Base-by-base conservation (phyloP, 805 yeast genomes). In the Cyberlindnera meyerae region DNA sequence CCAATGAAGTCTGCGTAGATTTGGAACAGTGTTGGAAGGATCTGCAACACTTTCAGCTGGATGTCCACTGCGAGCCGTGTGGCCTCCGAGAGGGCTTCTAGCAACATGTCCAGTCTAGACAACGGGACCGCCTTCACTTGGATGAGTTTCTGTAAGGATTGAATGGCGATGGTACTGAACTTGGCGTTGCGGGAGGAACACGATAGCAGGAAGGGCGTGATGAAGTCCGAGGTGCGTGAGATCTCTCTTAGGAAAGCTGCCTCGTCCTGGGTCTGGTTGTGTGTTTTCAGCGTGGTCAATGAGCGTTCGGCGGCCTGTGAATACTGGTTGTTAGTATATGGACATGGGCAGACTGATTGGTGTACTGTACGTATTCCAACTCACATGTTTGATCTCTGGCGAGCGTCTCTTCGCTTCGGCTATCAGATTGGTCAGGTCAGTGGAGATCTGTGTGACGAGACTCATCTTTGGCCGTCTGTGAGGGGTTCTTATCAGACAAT, bases 11-110 rank as follows among this genome's bases (percentile, higher is more conserved):
- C 54, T 1, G 77, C 66, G 54, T 87, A 87, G 15, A 68, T 71
- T 51, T 78, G 83, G 55, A 81, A 75, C 24, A 90, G 63, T 3
- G 79, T 66, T 0, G 97, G 96, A 16, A 90, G 65, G 11, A 85
- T 68, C 61, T 90, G 98, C 26, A 90, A 62, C 11, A 88, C 79
- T 53, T 88, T 85, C 44, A 93, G 69, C 58, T 90, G 97, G 31
- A 86, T 81, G 28, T 89, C 97, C 18, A 76, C 68, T 0, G 93
- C 83, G 11, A 83, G 63, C 49, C 78, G 79, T 0, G 90, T 75
- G 0, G 94, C 85, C 39, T 84, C 89, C 22, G 70, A 66, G 24
- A 87, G 66, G 0, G 88, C 79, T 27, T 76, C 81, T 15, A 90
- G 61, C 6, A 90, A 67, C 6, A 71, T 71, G 14, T 67, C 68